Evolutionary conservation across 306 rosid genomes (phyloP), one percentile per base, ranked within the genome.

Genomic region (Inga oerstediana): DNA sequence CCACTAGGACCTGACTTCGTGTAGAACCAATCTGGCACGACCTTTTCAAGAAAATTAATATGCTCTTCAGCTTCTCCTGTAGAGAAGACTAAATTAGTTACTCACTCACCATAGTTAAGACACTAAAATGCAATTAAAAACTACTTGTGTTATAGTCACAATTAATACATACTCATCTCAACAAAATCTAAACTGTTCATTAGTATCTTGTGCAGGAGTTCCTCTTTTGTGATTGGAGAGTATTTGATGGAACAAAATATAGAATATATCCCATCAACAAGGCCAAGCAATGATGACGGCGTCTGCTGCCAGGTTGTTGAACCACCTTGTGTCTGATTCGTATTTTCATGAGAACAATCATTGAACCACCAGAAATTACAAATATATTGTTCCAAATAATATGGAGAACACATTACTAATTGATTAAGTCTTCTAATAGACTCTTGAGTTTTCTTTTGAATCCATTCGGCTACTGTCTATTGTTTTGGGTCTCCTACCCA

Each of bases 201-300:
- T 39, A 90, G 82, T 64, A 92, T 92, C 89, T 92, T 92, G 66
- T 92, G 89, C 85, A 94, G 79, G 66, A 94, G 91, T 89, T 93
- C 94, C 88, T 88, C 92, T 79, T 90, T 90, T 52, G 97, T 94
- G 78, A 94, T 86, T 67, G 89, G 43, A 73, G 76, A 80, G 88
- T 89, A 83, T 78, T 85, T 87, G 64, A 84, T 83, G 51, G 91
- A 86, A 83, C 77, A 69, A 81, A 89, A 89, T 65, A 93, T 88
- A 56, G 87, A 72, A 79, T 86, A 84, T 67, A 89, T 88, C 82
- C 89, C 84, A 72, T 89, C 83, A 79, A 89, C 93, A 80, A 89
- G 76, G 72, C 88, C 88, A 79, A 80, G 80, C 89, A 88, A 73
- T 75, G 83, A 77, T 61, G 86, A 77, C 71, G 81, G 69, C 41